Percentiles rank a stretch among this genome's conserved stretches.
Conservation (phyloP, 148 eudicot genomes). For the Rhododendron griersonianum region DNA sequence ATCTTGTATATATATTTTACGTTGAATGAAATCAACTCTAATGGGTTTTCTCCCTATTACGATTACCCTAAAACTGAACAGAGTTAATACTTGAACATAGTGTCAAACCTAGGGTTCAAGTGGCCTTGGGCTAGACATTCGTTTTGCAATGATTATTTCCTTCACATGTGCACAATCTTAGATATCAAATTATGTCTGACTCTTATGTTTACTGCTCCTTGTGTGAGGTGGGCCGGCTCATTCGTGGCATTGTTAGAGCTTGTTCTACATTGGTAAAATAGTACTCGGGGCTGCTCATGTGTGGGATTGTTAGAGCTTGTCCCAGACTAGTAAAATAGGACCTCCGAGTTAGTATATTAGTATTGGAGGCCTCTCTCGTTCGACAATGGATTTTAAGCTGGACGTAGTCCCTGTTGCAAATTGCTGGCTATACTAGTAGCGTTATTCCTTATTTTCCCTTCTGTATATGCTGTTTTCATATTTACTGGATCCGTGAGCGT, state of each 20-base stretch:
- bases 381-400: not conserved
- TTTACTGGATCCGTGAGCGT: not conserved
- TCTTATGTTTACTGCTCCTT: not conserved
- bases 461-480: not conserved
- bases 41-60: no score
- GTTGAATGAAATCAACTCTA: no score
- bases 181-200: not conserved
- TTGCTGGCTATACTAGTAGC: not conserved
- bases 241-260: not conserved
- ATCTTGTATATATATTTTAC: no score
- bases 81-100: not conserved
- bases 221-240: not conserved
- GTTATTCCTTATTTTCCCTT: not conserved
- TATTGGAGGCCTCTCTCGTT: not conserved
- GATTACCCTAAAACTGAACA: no score
- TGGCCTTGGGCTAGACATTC: not conserved
- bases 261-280: not conserved
- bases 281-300: not conserved
- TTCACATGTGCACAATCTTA: not conserved
- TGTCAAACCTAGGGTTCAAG: not conserved
- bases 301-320: not conserved
- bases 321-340: not conserved
- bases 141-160: not conserved
- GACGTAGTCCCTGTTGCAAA: not conserved
- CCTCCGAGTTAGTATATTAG: not conserved